Evolutionary conservation across 495 filamentous ascomycete species (phyloP).

Genomic region (Cenococcum geophilum): DNA sequence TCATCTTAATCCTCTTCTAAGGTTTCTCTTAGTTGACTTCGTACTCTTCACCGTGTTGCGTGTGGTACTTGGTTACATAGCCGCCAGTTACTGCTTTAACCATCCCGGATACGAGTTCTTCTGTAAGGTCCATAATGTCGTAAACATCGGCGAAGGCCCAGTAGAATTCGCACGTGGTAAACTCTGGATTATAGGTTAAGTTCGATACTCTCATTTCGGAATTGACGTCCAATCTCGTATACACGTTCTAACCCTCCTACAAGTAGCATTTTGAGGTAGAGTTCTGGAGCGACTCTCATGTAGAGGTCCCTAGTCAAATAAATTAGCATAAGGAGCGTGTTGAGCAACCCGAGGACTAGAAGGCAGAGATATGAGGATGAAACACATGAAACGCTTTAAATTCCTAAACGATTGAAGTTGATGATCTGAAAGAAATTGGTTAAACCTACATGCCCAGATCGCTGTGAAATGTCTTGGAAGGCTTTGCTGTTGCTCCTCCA

Average conservation of each 20-base stretch:
- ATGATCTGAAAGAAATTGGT: too few species aligned
- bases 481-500: constrained; percentile 92
- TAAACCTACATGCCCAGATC: constrained; percentile 57
- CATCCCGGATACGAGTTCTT: constrained; percentile 87
- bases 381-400: too few species aligned
- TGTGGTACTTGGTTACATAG: constrained; percentile 76
- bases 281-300: constrained; percentile 89
- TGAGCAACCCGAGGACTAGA: too few species aligned
- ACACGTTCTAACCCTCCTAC: constrained; percentile 89
- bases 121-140: constrained; percentile 88
- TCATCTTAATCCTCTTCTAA: constrained; percentile 95
- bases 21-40: constrained; percentile 93
- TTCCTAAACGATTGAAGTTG: too few species aligned
- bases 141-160: constrained; percentile 89
- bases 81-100: constrained; percentile 84
- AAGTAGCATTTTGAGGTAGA: constrained; percentile 93
- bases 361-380: too few species aligned
- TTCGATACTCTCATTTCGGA: constrained; percentile 97
- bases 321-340: too few species aligned
- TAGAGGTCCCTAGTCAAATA: constrained; percentile 61
- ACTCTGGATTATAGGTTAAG: constrained; percentile 97
- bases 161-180: constrained; percentile 97
- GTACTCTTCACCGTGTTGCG: constrained; percentile 74
- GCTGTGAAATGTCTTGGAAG: constrained; percentile 92
- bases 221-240: constrained; percentile 86